Evolutionary conservation across 495 filamentous ascomycete genomes (phyloP).

Genomic region (Penicillium ochrochloron): DNA sequence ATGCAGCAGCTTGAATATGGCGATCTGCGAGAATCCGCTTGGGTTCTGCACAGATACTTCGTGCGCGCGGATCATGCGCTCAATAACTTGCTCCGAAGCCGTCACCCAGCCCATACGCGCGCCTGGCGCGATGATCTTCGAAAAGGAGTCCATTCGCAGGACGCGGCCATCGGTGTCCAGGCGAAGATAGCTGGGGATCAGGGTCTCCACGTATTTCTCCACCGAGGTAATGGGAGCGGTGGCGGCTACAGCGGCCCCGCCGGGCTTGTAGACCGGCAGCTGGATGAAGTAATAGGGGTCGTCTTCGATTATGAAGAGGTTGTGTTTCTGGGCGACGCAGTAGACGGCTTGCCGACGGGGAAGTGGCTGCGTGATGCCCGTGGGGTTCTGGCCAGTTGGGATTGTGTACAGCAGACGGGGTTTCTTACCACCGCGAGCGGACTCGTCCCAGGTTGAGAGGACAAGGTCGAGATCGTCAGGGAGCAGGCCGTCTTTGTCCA

Average conservation of each 20-base stretch:
- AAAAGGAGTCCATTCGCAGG: constrained; percentile 44
- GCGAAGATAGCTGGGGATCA: constrained; percentile 35
- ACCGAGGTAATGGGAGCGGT: not conserved
- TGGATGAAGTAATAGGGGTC: constrained; percentile 74
- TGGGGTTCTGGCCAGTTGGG: constrained; percentile 86
- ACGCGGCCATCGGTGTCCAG: constrained; percentile 66
- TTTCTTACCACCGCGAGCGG: constrained; percentile 58
- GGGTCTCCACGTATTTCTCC: not conserved
- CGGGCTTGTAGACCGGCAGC: constrained; percentile 44
- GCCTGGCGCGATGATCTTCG: constrained; percentile 39
- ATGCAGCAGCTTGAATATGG: constrained; percentile 34
- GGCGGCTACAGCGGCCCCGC: not conserved
- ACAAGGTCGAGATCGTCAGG: constrained; percentile 68
- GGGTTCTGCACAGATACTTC: constrained; percentile 27
- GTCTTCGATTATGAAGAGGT: constrained; percentile 88
- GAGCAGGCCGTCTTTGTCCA: constrained; percentile 80
- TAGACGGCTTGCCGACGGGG: constrained; percentile 74
- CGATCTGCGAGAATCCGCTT: constrained; percentile 34
- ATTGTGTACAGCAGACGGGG: constrained; percentile 66
- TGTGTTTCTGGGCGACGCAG: constrained; percentile 75
- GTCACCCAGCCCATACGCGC: constrained; percentile 39
- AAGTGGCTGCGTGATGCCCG: constrained; percentile 78
- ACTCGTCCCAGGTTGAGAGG: constrained; percentile 68
- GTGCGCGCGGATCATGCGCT: constrained; percentile 25
- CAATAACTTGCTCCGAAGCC: constrained; percentile 28